These are phyloP conservation scores for Rhododendron simsii DNA, from an alignment of 148 eudicot species.

Conservation along the genomic window DNA sequence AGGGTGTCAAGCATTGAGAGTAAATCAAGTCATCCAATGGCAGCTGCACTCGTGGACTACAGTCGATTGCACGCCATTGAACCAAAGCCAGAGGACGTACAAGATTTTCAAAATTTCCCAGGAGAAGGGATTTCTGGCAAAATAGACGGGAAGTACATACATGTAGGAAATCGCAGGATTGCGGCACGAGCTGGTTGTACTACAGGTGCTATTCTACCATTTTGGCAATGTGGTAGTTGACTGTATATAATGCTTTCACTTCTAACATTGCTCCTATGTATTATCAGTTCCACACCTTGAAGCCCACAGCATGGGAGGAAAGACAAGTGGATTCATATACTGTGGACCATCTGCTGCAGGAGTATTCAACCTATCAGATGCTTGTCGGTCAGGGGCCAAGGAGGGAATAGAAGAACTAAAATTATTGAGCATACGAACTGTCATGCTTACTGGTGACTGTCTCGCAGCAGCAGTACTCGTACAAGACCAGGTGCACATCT, in stretches of 20 bases:
- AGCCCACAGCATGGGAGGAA: neutral
- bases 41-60: slow-evolving; percentile 63
- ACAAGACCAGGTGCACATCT: slow-evolving; percentile 33
- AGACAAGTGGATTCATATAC: neutral
- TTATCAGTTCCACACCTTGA: neutral
- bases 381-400: slow-evolving; percentile 32
- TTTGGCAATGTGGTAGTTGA: neutral
- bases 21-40: slow-evolving; percentile 95
- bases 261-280: neutral
- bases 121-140: slow-evolving; percentile 89
- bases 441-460: slow-evolving; percentile 42
- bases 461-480: slow-evolving; percentile 28
- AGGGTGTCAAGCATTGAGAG: slow-evolving; percentile 94
- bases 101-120: slow-evolving; percentile 72
- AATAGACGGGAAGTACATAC: slow-evolving; percentile 61
- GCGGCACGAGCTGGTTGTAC: slow-evolving; percentile 61
- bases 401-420: slow-evolving; percentile 37
- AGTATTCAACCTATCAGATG: slow-evolving; percentile 18
- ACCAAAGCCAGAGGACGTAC: slow-evolving; percentile 74
- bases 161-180: slow-evolving; percentile 67
- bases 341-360: neutral
- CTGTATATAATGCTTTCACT: neutral
- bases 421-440: slow-evolving; percentile 28
- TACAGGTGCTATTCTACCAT: slow-evolving; percentile 26
- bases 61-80: slow-evolving; percentile 40